Base-by-base conservation (phyloP, 352 stramenopile species). In the Phytophthora ohioensis region DNA sequence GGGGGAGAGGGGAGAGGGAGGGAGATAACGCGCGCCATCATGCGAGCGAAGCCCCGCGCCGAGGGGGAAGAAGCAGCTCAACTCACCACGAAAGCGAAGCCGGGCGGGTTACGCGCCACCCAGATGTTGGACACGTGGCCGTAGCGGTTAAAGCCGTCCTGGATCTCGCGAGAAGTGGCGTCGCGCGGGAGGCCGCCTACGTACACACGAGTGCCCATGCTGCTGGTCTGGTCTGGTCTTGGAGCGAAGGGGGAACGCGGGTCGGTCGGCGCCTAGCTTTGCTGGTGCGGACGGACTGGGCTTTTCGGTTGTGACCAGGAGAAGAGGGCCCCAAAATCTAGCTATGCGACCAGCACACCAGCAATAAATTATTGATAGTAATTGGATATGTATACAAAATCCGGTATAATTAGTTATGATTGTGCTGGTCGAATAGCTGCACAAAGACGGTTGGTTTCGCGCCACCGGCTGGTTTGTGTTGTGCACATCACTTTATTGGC, bases 1-100 rank as follows among this genome's bases (percentile, higher is more conserved):
- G 55, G 57, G 53, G 61, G 27, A 63, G 32, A 65, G 36, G 49
- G 36, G 46, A 63, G 66, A 32, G 49, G 64, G 63, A 64, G 57
- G 58, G 66, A 73, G 48, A 48, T 59, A 53, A 55, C 21, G 67
- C 4, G 45, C 43, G 60, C 71, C 76, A 82, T 82, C 78, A 86
- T 78, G 67, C 65, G 43, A 51, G 64, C 63, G 39, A 66, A 36
- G 47, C 49, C 13, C 54, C 57, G 49, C 34, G 61, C 67, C 48
- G 48, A 54, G 46, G 52, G 9, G 52, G 59, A 57, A 67, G 64
- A 62, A 67, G 71, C 27, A 71, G 69, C 69, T 69, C 65, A 75
- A 94, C 88, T 92, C 85, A 95, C 88, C 85, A 95, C 84, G 78
- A 95, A 95, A 81, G 88, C 88, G 73, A 95, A 95, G 72, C 88